These are phyloP conservation scores for Cardiosporidium cionae DNA, from an alignment of 169 alveolate genomes.

Conservation along the genomic window DNA sequence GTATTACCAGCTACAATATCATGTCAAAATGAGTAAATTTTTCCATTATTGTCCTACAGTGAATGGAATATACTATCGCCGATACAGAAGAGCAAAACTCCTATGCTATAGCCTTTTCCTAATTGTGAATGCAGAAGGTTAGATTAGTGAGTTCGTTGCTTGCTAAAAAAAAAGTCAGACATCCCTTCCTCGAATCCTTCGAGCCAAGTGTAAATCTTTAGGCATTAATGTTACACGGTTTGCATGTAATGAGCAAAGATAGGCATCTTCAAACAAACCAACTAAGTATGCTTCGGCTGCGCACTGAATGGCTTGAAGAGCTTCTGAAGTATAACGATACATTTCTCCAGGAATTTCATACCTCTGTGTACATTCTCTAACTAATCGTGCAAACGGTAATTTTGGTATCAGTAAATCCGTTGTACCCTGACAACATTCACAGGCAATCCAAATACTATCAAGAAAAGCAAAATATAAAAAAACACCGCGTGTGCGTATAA, in stretches of 20 bases:
- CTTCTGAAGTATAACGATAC: constrained; percentile 50
- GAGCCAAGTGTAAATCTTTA: constrained; percentile 66
- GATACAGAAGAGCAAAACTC: no score
- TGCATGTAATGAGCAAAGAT: constrained; percentile 69
- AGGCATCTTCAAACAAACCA: constrained; percentile 67
- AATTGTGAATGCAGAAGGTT: no score
- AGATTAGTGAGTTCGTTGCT: no score
- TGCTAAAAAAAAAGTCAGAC: not conserved
- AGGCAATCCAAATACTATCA: no score
- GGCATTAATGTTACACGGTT: constrained; percentile 71
- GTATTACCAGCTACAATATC: no score
- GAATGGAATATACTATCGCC: no score
- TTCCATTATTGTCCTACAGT: no score
- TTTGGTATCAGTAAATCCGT: constrained; percentile 82
- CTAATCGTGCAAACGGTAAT: constrained; percentile 85
- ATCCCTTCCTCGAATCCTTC: constrained; percentile 46
- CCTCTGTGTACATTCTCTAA: constrained; percentile 73
- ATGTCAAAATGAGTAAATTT: no score
- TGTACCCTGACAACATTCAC: constrained; percentile 72
- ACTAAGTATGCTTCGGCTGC: constrained; percentile 69
- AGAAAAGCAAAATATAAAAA: no score
- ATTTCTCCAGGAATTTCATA: not conserved
- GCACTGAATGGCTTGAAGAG: constrained; percentile 64
- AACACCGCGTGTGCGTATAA: no score
- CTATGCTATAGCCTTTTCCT: no score